Evolutionary conservation across 2,329 filamentous ascomycete genomes (phyloP).

Genomic region (Dothideomycetes sp.): DNA sequence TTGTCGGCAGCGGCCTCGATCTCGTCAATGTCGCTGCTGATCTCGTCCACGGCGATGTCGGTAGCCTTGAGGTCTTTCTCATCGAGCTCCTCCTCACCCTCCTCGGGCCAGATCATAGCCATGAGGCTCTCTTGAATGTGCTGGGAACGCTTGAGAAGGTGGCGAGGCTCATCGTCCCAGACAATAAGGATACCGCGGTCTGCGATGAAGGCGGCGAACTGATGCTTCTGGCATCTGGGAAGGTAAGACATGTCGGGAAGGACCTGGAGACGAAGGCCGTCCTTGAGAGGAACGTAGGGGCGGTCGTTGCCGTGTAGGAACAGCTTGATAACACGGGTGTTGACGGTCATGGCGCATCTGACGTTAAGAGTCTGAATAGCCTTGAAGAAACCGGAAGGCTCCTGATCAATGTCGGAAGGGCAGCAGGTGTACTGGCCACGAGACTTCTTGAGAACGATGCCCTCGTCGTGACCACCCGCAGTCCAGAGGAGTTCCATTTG

Average conservation of each 20-base stretch:
- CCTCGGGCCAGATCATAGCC: constrained; percentile 46
- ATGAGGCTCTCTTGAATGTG: constrained; percentile 44
- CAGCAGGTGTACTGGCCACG: constrained; percentile 42
- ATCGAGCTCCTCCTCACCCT: constrained; percentile 29
- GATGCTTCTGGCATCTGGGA: constrained; percentile 50
- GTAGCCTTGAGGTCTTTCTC: constrained; percentile 22
- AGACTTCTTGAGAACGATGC: constrained; percentile 43
- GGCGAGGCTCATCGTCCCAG: constrained; percentile 52
- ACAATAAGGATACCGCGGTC: constrained; percentile 49
- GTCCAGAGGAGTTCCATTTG: constrained; percentile 47
- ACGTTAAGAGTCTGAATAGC: constrained; percentile 42
- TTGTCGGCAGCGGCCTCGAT: constrained; percentile 30
- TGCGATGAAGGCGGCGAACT: constrained; percentile 54
- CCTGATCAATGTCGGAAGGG: constrained; percentile 34
- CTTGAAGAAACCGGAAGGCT: constrained; percentile 39
- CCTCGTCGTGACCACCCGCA: constrained; percentile 37
- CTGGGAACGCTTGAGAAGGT: constrained; percentile 41
- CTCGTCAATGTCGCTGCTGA: constrained; percentile 17
- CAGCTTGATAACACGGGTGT: constrained; percentile 52
- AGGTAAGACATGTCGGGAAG: constrained; percentile 47
- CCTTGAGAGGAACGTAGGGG: constrained; percentile 47
- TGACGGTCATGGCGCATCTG: constrained; percentile 55
- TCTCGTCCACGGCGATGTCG: constrained; percentile 20
- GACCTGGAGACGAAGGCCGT: constrained; percentile 51
- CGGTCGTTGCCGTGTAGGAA: constrained; percentile 41